Evolutionary conservation across 2,329 filamentous ascomycete species (phyloP).

Genomic region (Aspergillus quadrilineatus): DNA sequence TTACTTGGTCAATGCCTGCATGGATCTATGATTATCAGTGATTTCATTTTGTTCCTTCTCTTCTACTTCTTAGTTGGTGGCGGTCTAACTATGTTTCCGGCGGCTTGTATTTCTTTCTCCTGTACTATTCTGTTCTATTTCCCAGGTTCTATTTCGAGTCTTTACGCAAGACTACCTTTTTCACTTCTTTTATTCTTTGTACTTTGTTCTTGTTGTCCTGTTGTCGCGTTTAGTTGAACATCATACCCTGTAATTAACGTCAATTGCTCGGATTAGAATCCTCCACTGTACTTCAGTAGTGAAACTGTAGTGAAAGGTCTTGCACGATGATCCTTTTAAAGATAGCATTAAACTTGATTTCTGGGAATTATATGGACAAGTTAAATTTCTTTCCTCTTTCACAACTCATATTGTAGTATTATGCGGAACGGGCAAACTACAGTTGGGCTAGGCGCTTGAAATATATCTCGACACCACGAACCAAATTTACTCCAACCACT

Average conservation of each 20-base stretch:
- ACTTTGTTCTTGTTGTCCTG: not conserved
- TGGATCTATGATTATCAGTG: slow-evolving; percentile 14
- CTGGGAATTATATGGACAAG: no score
- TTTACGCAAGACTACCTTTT: not conserved
- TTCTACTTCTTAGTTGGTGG: not conserved
- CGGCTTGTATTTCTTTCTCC: not conserved
- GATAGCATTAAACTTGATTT: no score
- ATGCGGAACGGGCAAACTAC: no score
- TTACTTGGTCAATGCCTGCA: slow-evolving; percentile 16
- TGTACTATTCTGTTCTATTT: slow-evolving; percentile 1
- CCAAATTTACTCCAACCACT: not conserved
- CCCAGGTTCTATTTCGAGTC: not conserved
- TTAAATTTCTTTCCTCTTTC: no score
- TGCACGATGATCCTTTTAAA: no score
- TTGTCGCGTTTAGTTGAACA: not conserved
- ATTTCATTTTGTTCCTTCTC: slow-evolving; percentile 1
- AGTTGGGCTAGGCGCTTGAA: not conserved
- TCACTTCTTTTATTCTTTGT: slow-evolving; percentile 5
- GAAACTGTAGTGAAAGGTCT: no score
- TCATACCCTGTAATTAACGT: not conserved
- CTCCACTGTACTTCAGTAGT: not conserved
- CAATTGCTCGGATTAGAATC: not conserved
- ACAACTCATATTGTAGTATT: no score
- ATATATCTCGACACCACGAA: not conserved
- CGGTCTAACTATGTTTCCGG: not conserved